Percentiles rank a stretch among this genome's conserved stretches.
phyloP scores from a whole-genome alignment of 495 filamentous ascomycete genomes.

The Hyaloscypha hepaticicola region DNA sequence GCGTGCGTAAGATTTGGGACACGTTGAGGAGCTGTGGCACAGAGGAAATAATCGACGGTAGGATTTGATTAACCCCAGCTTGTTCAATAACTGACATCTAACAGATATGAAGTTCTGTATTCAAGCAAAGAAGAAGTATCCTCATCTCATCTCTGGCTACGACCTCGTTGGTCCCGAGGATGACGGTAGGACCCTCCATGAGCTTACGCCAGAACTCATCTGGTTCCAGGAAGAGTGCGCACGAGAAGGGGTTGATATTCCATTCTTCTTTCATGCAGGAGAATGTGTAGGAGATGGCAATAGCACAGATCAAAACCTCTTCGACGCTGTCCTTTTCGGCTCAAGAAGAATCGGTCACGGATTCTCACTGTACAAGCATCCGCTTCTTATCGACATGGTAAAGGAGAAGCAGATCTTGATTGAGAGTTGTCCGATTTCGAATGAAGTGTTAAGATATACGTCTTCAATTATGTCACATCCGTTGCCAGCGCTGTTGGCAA shows the following conservation, averaged over 20 bases:
- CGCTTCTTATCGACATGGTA: slow-evolving; percentile 77
- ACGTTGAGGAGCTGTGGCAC: slow-evolving; percentile 58
- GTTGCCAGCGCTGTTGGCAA: slow-evolving; percentile 76
- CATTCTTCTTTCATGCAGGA: slow-evolving; percentile 93
- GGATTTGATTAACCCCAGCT: neutral
- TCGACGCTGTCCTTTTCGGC: slow-evolving; percentile 82
- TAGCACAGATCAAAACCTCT: slow-evolving; percentile 75
- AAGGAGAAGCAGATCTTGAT: slow-evolving; percentile 82
- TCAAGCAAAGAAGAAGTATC: slow-evolving; percentile 67
- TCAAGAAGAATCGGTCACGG: slow-evolving; percentile 86
- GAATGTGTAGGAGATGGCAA: slow-evolving; percentile 77
- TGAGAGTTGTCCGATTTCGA: slow-evolving; percentile 83
- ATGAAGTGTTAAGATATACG: slow-evolving; percentile 76
- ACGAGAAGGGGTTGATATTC: slow-evolving; percentile 72
- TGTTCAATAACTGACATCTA: neutral
- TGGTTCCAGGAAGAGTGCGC: slow-evolving; percentile 84
- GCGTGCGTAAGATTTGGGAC: slow-evolving; percentile 84
- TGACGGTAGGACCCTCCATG: slow-evolving; percentile 68
- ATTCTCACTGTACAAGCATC: slow-evolving; percentile 85
- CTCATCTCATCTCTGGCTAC: slow-evolving; percentile 77
- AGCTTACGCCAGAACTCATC: slow-evolving; percentile 76
- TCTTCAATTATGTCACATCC: slow-evolving; percentile 73
- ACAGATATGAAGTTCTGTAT: slow-evolving; percentile 79
- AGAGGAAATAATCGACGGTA: slow-evolving; percentile 57
- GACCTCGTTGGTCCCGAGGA: slow-evolving; percentile 88